Base-by-base conservation (phyloP, 2,329 filamentous ascomycete genomes). In the Alternaria sp. region DNA sequence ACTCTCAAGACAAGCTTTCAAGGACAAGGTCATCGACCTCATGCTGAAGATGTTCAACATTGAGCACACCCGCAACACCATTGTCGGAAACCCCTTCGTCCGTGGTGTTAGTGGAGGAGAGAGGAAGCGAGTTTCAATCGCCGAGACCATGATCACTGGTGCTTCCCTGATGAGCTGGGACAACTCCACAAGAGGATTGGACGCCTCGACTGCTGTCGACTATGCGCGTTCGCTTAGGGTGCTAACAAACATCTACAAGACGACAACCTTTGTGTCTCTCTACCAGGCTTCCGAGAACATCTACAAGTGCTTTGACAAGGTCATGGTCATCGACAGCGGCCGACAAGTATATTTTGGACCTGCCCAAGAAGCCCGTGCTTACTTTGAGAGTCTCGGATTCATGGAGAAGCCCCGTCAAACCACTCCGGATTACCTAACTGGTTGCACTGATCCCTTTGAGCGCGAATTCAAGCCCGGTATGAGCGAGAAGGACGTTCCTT, bases 21-120 rank as follows among this genome's bases (percentile, higher is more conserved):
- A 93, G 80, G 83, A 90, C 49, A 87, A 88, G 67, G 87, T 96
- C 56, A 81, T 93, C 60, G 84, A 86, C 17, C 86, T 89, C 70
- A 82, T 97, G 58, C 82, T 97, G 51, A 92, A 91, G 72, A 95
- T 96, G 90, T 96, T 97, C 82, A 95, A 94, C 73, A 96, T 97
- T 53, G 90, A 93, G 75, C 92, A 97, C 76, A 96, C 92, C 0
- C 85, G 87, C 51, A 86, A 93, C 73, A 97, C 93, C 0, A 87
- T 94, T 29, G 92, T 97, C 26, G 93, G 93, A 7, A 90, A 95
- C 62, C 85, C 87, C 0, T 92, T 94, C 62, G 85, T 95, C 21
- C 88, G 68, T 7, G 93, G 92, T 74, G 84, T 96, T 0, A 92
- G 88, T 44, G 92, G 90, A 61, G 91, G 89, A 55, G 91, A 94